phyloP scores from a whole-genome alignment of 176 grass and related monocot genomes.

The Oryza longistaminata region DNA sequence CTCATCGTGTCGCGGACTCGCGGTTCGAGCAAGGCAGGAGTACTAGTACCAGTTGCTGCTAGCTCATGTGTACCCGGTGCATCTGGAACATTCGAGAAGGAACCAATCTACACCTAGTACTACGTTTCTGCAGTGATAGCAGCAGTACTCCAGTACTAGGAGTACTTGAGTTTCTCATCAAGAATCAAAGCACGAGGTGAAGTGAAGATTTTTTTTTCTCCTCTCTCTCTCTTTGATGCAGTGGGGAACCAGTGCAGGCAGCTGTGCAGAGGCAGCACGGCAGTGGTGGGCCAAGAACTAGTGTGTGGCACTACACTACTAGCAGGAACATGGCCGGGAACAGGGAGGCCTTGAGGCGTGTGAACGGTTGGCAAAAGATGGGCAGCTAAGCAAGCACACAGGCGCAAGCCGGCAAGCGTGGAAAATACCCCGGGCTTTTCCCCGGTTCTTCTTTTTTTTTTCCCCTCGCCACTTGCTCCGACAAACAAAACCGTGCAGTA shows the following conservation, averaged over 20 bases:
- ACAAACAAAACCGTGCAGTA: background rate
- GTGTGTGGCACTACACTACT: too few species aligned
- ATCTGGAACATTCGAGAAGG: background rate
- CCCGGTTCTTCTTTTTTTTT: background rate
- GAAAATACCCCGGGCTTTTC: background rate
- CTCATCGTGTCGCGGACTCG: background rate
- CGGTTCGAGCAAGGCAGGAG: background rate
- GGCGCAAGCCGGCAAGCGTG: background rate
- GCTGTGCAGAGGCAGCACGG: too few species aligned
- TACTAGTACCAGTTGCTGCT: too few species aligned
- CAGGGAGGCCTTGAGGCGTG: slow-evolving; percentile 2
- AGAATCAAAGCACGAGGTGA: background rate
- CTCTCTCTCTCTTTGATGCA: too few species aligned
- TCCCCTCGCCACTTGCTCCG: background rate
- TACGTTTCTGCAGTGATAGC: background rate
- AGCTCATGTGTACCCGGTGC: background rate
- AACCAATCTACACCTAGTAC: background rate
- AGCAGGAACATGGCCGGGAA: slow-evolving; percentile 11
- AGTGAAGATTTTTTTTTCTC: too few species aligned
- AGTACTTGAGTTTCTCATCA: background rate
- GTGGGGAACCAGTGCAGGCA: too few species aligned
- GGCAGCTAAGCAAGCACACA: too few species aligned
- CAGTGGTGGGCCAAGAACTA: too few species aligned
- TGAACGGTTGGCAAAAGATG: slow-evolving; percentile 21
- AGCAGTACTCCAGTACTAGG: background rate